Percentiles rank a stretch among this genome's conserved stretches.
Conservation (phyloP, 345 rosid genomes). For the Fremontodendron californicum region DNA sequence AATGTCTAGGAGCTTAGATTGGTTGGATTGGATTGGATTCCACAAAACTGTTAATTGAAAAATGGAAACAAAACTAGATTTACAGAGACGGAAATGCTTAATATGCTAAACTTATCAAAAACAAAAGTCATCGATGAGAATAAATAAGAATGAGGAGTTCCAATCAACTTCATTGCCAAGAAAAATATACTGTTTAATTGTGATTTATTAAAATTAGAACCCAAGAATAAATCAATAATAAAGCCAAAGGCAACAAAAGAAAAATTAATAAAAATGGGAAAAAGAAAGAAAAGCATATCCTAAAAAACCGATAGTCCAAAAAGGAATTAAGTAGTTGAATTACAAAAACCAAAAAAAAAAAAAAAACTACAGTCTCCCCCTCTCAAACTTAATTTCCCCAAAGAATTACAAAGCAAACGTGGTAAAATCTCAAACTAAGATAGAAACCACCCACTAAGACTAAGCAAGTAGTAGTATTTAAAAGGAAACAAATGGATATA, state of each 20-base stretch:
- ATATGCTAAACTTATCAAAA: no score
- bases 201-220: neutral
- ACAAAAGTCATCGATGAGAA: no score
- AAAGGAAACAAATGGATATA: neutral
- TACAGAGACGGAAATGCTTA: no score
- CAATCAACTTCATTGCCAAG: no score
- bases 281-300: neutral
- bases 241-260: neutral
- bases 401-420: slow-evolving; percentile 2
- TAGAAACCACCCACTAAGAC: neutral
- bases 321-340: neutral
- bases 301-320: neutral
- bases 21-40: neutral
- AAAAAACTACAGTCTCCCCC: neutral
- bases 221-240: neutral
- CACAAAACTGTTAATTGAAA: neutral
- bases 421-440: neutral
- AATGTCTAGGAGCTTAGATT: no score
- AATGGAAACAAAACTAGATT: no score
- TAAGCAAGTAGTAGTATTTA: neutral
- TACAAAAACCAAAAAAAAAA: no score
- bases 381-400: neutral
- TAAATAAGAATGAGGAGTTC: no score
- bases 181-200: no score
- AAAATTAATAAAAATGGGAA: neutral